Percentiles rank a stretch among this genome's conserved stretches.
Evolutionary conservation across 352 stramenopile genomes (phyloP).

Genomic region (Pythium aphanidermatum): DNA sequence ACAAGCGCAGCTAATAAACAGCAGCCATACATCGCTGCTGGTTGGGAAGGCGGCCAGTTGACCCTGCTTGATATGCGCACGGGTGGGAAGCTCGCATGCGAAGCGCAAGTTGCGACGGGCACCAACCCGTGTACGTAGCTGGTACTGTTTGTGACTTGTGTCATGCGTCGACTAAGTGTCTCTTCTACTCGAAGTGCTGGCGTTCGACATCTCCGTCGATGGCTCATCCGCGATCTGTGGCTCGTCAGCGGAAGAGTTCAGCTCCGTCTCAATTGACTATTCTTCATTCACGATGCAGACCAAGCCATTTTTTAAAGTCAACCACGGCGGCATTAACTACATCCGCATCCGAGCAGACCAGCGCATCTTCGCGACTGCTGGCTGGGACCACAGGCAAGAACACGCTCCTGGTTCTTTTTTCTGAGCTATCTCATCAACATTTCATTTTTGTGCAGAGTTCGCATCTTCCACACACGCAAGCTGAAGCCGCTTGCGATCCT

Average conservation of each 20-base stretch:
- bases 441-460: constrained; percentile 25
- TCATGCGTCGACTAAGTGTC: no score
- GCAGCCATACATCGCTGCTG: constrained; percentile 40
- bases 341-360: constrained; percentile 63
- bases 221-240: constrained; percentile 51
- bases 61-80: constrained; percentile 56
- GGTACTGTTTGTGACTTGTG: neutral
- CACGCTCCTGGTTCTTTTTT: no score
- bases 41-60: constrained; percentile 70
- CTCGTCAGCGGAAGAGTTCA: constrained; percentile 51
- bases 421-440: no score
- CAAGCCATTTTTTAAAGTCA: constrained; percentile 47
- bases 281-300: constrained; percentile 27
- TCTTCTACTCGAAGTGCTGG: constrained; percentile 38
- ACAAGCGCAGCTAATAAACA: neutral
- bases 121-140: constrained; percentile 44
- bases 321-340: constrained; percentile 56
- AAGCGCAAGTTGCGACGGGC: constrained; percentile 38
- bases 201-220: constrained; percentile 58
- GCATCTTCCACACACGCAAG: constrained; percentile 70
- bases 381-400: constrained; percentile 73
- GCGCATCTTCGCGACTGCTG: constrained; percentile 72
- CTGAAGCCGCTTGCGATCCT: constrained; percentile 72
- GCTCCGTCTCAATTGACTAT: constrained; percentile 37
- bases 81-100: constrained; percentile 36